Conservation (phyloP, 1,284 basidiomycete species). For the Apiotrichum akiyoshidainum region DNA sequence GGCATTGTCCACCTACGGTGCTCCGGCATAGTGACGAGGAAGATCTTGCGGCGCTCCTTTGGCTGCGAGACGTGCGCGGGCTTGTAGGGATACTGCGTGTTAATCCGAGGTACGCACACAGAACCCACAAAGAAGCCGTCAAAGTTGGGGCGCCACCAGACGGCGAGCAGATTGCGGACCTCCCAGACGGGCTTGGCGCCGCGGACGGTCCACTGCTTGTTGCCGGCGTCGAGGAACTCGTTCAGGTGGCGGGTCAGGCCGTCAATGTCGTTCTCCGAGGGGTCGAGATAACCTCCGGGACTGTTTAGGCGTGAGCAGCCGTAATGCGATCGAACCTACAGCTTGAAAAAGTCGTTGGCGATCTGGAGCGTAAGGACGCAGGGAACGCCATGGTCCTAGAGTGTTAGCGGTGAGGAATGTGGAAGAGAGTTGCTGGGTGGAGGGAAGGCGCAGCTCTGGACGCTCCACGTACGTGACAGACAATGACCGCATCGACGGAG, state of each 20-base stretch:
- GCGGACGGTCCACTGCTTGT: conserved; percentile 55
- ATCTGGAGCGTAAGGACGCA: conserved; percentile 98
- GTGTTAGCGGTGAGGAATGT: background rate
- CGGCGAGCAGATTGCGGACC: conserved; percentile 87
- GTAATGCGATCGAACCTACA: conserved; percentile 59
- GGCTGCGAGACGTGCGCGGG: conserved; percentile 96
- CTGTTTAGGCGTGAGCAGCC: conserved; percentile 51
- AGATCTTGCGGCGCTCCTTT: conserved; percentile 96
- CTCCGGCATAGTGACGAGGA: conserved; percentile 91
- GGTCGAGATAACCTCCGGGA: conserved; percentile 96
- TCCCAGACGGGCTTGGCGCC: conserved; percentile 61
- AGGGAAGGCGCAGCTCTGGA: background rate
- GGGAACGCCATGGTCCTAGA: conserved; percentile 76
- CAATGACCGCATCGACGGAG: conserved; percentile 92
- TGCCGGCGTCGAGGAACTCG: conserved; percentile 70
- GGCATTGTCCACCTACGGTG: conserved; percentile 60
- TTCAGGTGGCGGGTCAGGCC: conserved; percentile 85
- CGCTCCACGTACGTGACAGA: conserved; percentile 66
- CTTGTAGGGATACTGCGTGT: conserved; percentile 82
- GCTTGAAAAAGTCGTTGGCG: conserved; percentile 97
- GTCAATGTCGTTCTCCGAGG: conserved; percentile 85
- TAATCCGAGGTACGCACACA: background rate
- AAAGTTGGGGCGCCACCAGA: conserved; percentile 97
- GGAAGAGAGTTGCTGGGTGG: background rate
- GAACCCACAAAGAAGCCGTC: conserved; percentile 91